Evolutionary conservation across 441 rosid species (phyloP).

Genomic region (Gossypium davidsonii): DNA sequence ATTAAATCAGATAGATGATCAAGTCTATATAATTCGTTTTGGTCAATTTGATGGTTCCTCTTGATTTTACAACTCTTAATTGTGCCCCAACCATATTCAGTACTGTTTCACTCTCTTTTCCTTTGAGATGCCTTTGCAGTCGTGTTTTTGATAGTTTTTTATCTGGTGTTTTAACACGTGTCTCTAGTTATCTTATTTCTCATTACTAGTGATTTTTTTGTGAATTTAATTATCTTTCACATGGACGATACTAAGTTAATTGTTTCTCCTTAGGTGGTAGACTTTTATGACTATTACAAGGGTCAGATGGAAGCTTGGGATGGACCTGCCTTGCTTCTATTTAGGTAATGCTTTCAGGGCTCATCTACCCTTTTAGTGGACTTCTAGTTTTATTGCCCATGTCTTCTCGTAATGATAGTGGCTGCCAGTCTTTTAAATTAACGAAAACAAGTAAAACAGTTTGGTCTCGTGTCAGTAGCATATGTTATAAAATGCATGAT

Average conservation of each 20-base stretch:
- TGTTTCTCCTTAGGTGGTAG: conserved; percentile 52
- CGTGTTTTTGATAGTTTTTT: not conserved
- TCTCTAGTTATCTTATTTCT: not conserved
- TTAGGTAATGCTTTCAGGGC: conserved; percentile 52
- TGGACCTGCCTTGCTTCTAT: conserved; percentile 97
- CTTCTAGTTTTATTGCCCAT: not conserved
- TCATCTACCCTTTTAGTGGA: not conserved
- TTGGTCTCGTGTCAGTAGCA: not conserved
- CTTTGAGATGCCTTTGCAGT: not conserved
- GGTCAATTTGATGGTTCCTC: not conserved
- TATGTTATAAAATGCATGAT: not conserved
- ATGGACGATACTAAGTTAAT: conserved; percentile 10
- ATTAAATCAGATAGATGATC: not conserved
- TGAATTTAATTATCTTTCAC: conserved; percentile 5
- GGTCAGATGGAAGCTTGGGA: conserved; percentile 99
- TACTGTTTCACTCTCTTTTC: not conserved
- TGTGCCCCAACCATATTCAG: not conserved
- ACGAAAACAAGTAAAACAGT: not conserved
- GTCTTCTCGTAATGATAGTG: conserved; percentile 2
- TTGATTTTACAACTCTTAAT: not conserved
- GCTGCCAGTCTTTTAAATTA: not conserved
- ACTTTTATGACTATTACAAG: conserved; percentile 95
- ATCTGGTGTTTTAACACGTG: not conserved
- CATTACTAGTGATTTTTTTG: not conserved
- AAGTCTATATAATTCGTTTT: not conserved